A percentile compares a stretch with the other conserved stretches of the same genome.
Conservation (phyloP, 2,329 filamentous ascomycete genomes). For the Teratosphaeria gauchensis region DNA sequence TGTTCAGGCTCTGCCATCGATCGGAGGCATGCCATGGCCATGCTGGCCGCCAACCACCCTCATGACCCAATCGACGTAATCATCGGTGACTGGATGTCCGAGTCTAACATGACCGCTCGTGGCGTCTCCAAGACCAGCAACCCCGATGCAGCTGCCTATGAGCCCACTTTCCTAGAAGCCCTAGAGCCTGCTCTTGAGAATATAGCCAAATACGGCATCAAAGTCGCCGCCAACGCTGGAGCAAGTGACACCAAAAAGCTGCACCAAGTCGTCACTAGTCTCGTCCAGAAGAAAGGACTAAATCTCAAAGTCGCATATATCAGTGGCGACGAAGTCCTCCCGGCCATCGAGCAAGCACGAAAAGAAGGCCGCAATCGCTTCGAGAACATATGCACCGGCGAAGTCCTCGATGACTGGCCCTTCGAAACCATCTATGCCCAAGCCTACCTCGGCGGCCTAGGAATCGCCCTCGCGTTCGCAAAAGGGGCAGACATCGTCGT, state of each 20-base stretch:
- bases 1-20: slow-evolving; percentile 32
- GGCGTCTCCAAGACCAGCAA: slow-evolving; percentile 12
- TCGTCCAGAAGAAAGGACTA: slow-evolving; percentile 27
- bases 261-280: slow-evolving; percentile 34
- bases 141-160: slow-evolving; percentile 34
- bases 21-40: slow-evolving; percentile 27
- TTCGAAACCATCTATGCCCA: slow-evolving; percentile 24
- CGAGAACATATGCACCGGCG: slow-evolving; percentile 30
- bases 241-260: slow-evolving; percentile 45
- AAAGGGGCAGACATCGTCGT: slow-evolving; percentile 36
- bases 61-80: slow-evolving; percentile 42
- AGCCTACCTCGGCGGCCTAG: slow-evolving; percentile 36
- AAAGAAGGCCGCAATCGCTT: slow-evolving; percentile 21
- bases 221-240: slow-evolving; percentile 49
- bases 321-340: slow-evolving; percentile 33
- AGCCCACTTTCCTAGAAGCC: slow-evolving; percentile 44
- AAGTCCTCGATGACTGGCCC: slow-evolving; percentile 26
- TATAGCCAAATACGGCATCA: slow-evolving; percentile 41
- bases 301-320: slow-evolving; percentile 40
- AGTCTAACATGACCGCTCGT: slow-evolving; percentile 27
- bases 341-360: slow-evolving; percentile 21
- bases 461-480: slow-evolving; percentile 32
- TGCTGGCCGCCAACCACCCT: slow-evolving; percentile 19
- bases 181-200: slow-evolving; percentile 36
- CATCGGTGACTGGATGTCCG: slow-evolving; percentile 43